Evolutionary conservation across 148 eudicot species (phyloP).

Genomic region (Bassia scoparia): DNA sequence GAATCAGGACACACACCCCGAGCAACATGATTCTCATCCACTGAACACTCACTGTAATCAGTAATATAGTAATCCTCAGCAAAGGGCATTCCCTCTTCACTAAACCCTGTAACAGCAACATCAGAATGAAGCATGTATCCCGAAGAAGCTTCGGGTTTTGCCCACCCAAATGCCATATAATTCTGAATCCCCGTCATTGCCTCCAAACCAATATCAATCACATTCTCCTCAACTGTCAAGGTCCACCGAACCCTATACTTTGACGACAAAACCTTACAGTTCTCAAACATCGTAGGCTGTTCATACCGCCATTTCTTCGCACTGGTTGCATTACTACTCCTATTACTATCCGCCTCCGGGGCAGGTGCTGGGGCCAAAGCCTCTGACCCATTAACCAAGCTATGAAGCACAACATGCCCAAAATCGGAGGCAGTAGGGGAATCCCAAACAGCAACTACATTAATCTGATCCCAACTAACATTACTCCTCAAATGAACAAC

Average conservation of each 20-base stretch:
- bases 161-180: constrained; percentile 97
- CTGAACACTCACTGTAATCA: constrained; percentile 65
- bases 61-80: constrained; percentile 81
- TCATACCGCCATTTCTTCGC: constrained; percentile 21
- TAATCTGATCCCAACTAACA: constrained; percentile 72
- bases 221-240: constrained; percentile 45
- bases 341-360: constrained; percentile 30
- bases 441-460: constrained; percentile 72
- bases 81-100: constrained; percentile 68
- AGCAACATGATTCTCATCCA: constrained; percentile 41
- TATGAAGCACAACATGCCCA: constrained; percentile 58
- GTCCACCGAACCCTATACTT: constrained; percentile 82
- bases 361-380: constrained; percentile 35
- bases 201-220: constrained; percentile 79
- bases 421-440: constrained; percentile 64
- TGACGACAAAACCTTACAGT: constrained; percentile 60
- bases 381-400: constrained; percentile 29
- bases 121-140: constrained; percentile 72
- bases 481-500: constrained; percentile 54
- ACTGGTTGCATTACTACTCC: constrained; percentile 18
- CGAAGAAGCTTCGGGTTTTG: constrained; percentile 49
- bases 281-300: constrained; percentile 83
- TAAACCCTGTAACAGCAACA: constrained; percentile 73
- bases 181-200: constrained; percentile 60
- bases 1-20: constrained; percentile 86